Base-by-base conservation (phyloP, 306 rosid genomes). In the Bauhinia variegata region DNA sequence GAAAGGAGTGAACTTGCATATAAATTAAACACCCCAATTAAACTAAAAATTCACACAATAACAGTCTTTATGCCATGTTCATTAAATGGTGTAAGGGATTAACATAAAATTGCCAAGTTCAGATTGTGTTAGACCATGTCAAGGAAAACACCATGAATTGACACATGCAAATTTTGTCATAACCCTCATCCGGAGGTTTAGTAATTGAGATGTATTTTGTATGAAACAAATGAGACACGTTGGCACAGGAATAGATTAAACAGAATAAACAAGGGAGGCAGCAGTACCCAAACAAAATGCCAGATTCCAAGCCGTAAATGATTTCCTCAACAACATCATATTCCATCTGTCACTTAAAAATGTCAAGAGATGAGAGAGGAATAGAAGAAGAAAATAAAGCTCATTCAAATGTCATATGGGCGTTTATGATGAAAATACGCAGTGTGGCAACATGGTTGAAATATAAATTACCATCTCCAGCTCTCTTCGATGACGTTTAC, bases 231-330 rank as follows among this genome's bases (percentile, higher is more conserved):
- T 19, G 43, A 60, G 51, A 60, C 53, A 51, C 31, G 39, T 60
- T 12, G 59, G 59, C 14, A 37, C 16, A 60, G 60, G 68, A 67
- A 54, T 54, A 47, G 42, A 32, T 71, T 13, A 13, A 67, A 68
- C 9, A 12, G 7, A 19, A 13, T 23, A 41, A 73, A 54, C n/a
- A 4, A 61, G 77, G 71, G 77, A 68, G 43, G 63, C 55, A 53
- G 43, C 19, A 58, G 75, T 86, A 92, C 98, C 98, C 98, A 65
- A 92, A 92, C 86, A 92, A 78, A 82, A 92, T 80, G 68, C 98
- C 98, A 57, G 98, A 93, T 78, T 93, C 98, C 88, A 93, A 76
- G 74, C 98, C 96, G 17, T 83, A 89, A 77, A 93, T 93, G 63
- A 93, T 86, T 76, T 93, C 98, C 74, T 93, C 98, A 55, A 89